These are phyloP conservation scores for Pelargonium cotyledonis DNA, from an alignment of 441 rosid genomes.

Conservation along the genomic window DNA sequence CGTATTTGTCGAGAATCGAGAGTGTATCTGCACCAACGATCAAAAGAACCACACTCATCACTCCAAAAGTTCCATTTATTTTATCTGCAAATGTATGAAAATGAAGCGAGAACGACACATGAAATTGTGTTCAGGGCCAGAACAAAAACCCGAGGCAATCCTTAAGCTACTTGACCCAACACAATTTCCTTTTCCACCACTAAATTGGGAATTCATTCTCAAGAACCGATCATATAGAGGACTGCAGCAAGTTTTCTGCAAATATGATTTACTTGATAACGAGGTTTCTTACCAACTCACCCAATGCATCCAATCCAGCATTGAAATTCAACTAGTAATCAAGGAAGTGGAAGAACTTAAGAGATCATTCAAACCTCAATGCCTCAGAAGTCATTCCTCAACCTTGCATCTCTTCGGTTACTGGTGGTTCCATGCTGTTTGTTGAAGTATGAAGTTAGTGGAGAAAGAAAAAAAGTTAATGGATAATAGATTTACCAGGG, in stretches of 20 bases:
- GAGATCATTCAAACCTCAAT: conserved; percentile 99
- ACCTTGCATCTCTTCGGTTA: conserved; percentile 96
- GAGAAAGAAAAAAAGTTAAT: conserved; percentile 59
- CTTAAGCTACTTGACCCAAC: conserved; percentile 45
- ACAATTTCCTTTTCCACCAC: conserved; percentile 44
- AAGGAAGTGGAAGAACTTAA: conserved; percentile 99
- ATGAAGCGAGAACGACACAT: conserved; percentile 26
- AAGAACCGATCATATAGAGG: conserved; percentile 40
- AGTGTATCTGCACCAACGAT: conserved; percentile 68
- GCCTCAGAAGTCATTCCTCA: conserved; percentile 99
- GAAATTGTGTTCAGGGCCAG: conserved; percentile 25
- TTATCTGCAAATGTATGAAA: conserved; percentile 16
- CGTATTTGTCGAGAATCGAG: conserved; percentile 98
- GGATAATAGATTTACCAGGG: conserved; percentile 98
- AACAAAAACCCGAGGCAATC: conserved; percentile 26
- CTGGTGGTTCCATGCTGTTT: conserved; percentile 93
- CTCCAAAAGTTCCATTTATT: conserved; percentile 22
- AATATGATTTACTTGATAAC: conserved; percentile 68
- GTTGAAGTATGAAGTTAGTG: conserved; percentile 96
- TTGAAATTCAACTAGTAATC: conserved; percentile 76
- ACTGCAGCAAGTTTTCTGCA: conserved; percentile 68
- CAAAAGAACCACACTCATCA: conserved; percentile 16
- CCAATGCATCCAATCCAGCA: conserved; percentile 43
- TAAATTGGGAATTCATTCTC: conserved; percentile 47
- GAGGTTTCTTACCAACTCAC: conserved; percentile 84